Base-by-base conservation (phyloP, 176 grass and related monocot species). In the Oryza coarctata region DNA sequence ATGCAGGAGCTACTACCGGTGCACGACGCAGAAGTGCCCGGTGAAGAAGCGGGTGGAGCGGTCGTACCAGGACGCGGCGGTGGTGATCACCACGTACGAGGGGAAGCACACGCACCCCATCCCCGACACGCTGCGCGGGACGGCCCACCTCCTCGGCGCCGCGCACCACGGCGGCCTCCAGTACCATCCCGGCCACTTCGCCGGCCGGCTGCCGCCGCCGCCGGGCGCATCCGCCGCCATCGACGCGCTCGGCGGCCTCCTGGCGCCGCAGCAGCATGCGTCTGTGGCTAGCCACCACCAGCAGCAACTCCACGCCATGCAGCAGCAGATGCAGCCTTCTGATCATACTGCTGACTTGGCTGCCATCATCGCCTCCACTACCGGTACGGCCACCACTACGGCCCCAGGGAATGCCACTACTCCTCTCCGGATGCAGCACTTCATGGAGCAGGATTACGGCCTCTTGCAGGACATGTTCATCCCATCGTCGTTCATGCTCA, bases 11-110 rank as follows among this genome's bases (percentile, higher is more conserved):
- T 99, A 99, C 82, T 99, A 99, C 75, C 89, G 96, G 33, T 99
- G 96, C 89, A 99, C 96, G 67, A 90, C 93, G 43, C 96, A 95
- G 82, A 99, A 93, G 86, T 99, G 96, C 64, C 78, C 87, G 1
- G 96, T 99, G 89, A 99, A 99, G 96, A 99, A 99, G 93, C 84
- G 96, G 77, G 96, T 99, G 73, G 96, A 99, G 96, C 81, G 96
- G 73, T 93, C 93, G 47, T 87, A 72, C 71, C 87, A 95, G 55
- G 93, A 99, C 77, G 80, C 96, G 22, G 80, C 82, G 14, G 84
- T 93, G 9, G 96, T 99, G 74, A 88, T 99, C 78, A 99, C 96
- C 64, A 99, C 96, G 25, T 99, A 99, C 81, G 96, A 99, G 83
- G 96, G 96, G 38, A 90, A 90, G 71, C 96, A 99, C 82, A 88